phyloP scores from a whole-genome alignment of 176 grass and related monocot genomes.

The Poa annua region DNA sequence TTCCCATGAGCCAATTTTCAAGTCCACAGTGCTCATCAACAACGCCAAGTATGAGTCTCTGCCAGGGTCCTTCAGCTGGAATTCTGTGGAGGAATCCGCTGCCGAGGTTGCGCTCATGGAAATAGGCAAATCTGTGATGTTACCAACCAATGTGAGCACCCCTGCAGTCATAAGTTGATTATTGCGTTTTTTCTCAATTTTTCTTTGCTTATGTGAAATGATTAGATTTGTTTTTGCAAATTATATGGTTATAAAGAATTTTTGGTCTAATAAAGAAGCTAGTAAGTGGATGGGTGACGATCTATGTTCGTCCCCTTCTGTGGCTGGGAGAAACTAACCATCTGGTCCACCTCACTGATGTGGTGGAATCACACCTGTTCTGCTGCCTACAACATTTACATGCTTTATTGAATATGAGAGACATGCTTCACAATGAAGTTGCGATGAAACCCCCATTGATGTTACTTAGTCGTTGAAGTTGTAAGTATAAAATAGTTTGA shows the following conservation, averaged over 20 bases:
- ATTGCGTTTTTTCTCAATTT: conserved; percentile 2
- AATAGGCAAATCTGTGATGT: conserved; percentile 49
- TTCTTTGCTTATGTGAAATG: neutral
- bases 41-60: conserved; percentile 69
- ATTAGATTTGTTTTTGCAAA: neutral
- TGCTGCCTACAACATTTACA: conserved; percentile 1
- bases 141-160: conserved; percentile 10
- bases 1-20: conserved; percentile 81
- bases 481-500: conserved; percentile 21
- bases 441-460: neutral
- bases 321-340: neutral
- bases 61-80: conserved; percentile 76
- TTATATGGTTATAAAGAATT: neutral
- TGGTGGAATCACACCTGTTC: neutral
- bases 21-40: conserved; percentile 77
- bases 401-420: conserved; percentile 22
- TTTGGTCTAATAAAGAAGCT: neutral
- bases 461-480: neutral
- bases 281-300: neutral
- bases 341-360: neutral
- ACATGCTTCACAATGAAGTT: neutral
- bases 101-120: conserved; percentile 79
- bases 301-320: neutral
- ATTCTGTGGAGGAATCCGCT: conserved; percentile 86
- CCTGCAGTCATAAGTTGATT: conserved; percentile 37